Evolutionary conservation across 1,139 yeast species (phyloP).

Genomic region (Eremothecium sinecaudum): DNA sequence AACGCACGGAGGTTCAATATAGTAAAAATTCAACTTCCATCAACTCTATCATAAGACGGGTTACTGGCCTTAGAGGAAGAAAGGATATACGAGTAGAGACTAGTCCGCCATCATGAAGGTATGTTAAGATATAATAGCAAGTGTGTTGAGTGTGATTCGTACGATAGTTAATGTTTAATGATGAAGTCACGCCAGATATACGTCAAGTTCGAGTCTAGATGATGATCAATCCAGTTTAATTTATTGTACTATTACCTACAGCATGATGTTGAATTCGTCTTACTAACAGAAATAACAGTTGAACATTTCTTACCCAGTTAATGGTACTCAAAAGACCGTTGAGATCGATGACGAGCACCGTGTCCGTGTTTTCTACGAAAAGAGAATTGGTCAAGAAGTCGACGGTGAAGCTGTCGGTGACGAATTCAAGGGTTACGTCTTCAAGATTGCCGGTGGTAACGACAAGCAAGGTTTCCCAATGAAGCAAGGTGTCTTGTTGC

Average conservation of each 20-base stretch:
- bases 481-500: slow-evolving; percentile 99
- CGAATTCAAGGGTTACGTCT: slow-evolving; percentile 98
- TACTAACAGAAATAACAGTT: slow-evolving; percentile 42
- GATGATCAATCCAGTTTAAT: too few species aligned
- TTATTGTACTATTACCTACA: too few species aligned
- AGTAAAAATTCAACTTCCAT: too few species aligned
- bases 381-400: slow-evolving; percentile 99
- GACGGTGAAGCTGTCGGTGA: slow-evolving; percentile 98
- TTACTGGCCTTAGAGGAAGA: too few species aligned
- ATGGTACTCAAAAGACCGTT: slow-evolving; percentile 98
- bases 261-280: neutral
- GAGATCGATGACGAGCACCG: slow-evolving; percentile 99
- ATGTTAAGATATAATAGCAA: too few species aligned
- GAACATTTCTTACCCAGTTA: slow-evolving; percentile 99
- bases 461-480: slow-evolving; percentile 99
- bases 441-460: slow-evolving; percentile 99
- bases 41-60: too few species aligned
- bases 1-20: too few species aligned
- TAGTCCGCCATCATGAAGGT: slow-evolving; percentile 31
- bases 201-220: too few species aligned
- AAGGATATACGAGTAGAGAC: slow-evolving; percentile 15
- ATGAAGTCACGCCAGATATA: too few species aligned
- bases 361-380: slow-evolving; percentile 96
- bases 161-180: too few species aligned
- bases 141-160: too few species aligned